Evolutionary conservation across 176 grass and related monocot genomes (phyloP).

Genomic region (Sorghum bicolor): DNA sequence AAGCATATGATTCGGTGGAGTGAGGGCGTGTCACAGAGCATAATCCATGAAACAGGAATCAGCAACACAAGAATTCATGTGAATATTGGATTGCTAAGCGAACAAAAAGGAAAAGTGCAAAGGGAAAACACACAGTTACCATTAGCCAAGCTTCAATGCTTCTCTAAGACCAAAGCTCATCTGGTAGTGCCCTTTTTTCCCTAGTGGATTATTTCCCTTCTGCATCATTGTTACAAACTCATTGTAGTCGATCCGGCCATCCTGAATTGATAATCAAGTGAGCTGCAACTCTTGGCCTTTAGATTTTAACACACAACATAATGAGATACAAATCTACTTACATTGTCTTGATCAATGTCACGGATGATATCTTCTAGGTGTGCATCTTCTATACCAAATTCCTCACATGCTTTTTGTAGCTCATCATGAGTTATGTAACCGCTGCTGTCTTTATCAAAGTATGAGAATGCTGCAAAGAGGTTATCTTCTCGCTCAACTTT

Average conservation of each 20-base stretch:
- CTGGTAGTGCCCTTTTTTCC: conserved; percentile 57
- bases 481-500: conserved; percentile 94
- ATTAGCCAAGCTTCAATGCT: conserved; percentile 76
- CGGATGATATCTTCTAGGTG: conserved; percentile 81
- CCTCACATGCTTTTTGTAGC: conserved; percentile 91
- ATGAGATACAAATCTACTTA: conserved; percentile 33
- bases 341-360: conserved; percentile 97
- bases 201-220: conserved; percentile 79
- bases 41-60: not conserved
- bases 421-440: conserved; percentile 94
- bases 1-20: not conserved
- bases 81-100: not conserved
- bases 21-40: not conserved
- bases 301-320: conserved; percentile 13
- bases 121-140: conserved; percentile 26
- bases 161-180: conserved; percentile 91
- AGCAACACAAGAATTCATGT: not conserved
- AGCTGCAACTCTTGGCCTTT: not conserved
- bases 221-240: conserved; percentile 98
- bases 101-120: conserved; percentile 1
- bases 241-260: conserved; percentile 94
- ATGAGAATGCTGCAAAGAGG: conserved; percentile 86
- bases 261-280: conserved; percentile 49
- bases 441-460: conserved; percentile 91
- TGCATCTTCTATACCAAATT: conserved; percentile 82